Percentiles rank a stretch among this genome's conserved stretches.
Evolutionary conservation across 257 asterid species (phyloP).

Genomic region (Lithospermum erythrorhizon): DNA sequence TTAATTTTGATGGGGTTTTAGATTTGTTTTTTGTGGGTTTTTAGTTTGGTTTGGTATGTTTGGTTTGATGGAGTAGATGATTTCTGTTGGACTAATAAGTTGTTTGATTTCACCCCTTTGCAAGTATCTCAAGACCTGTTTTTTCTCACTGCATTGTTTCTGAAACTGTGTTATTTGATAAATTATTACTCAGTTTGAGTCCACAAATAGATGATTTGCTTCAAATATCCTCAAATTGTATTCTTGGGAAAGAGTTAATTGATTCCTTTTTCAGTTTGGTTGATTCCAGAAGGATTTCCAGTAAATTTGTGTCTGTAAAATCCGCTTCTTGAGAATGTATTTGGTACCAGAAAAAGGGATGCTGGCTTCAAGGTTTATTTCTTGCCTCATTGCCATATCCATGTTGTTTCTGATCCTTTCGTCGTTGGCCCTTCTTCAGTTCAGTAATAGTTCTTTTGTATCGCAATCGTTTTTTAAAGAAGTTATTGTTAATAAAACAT

Average conservation of each 20-base stretch:
- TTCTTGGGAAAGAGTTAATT: background rate
- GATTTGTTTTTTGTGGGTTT: no score
- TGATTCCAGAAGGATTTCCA: background rate
- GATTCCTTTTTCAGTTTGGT: background rate
- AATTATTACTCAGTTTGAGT: background rate
- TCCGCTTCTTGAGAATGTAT: conserved; percentile 21
- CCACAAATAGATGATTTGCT: background rate
- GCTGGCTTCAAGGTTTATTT: conserved; percentile 42
- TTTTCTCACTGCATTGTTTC: background rate
- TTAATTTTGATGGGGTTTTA: no score
- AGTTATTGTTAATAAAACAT: conserved; percentile 22
- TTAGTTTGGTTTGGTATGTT: no score
- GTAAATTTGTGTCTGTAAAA: background rate
- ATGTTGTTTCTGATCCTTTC: conserved; percentile 48
- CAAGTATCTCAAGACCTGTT: no score
- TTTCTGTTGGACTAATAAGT: no score
- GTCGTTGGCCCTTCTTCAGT: conserved; percentile 34
- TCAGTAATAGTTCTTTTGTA: conserved; percentile 23
- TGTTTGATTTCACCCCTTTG: no score
- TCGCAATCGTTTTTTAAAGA: conserved; percentile 28
- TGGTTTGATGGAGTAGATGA: no score
- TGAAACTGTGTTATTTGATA: background rate
- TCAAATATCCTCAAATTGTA: background rate
- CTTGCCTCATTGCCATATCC: conserved; percentile 44
- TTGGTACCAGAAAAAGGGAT: conserved; percentile 38